Conservation (phyloP, 192 early-diverging fungal species). For the Coemansia sp. region DNA sequence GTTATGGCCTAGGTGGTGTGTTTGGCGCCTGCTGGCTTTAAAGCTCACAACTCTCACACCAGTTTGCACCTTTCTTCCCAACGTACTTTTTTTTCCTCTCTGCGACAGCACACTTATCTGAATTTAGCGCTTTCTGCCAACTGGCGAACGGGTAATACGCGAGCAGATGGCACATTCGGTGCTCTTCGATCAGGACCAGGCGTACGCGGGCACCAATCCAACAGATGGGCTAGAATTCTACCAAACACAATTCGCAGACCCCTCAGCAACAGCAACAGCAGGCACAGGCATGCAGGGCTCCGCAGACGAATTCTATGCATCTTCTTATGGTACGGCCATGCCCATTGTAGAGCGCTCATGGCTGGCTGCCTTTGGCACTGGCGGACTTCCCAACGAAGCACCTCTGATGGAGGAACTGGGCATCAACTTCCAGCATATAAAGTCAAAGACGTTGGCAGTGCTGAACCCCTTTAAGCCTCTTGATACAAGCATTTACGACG, state of each 20-base stretch:
- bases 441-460: constrained; percentile 79
- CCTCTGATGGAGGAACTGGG: constrained; percentile 95
- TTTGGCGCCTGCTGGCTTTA: no score
- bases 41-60: no score
- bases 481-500: constrained; percentile 87
- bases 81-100: not conserved
- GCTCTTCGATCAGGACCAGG: constrained; percentile 49
- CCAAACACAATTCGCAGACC: constrained; percentile 51
- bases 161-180: constrained; percentile 52
- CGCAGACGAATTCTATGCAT: constrained; percentile 50
- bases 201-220: constrained; percentile 23
- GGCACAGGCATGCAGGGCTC: constrained; percentile 31
- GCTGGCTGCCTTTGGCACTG: constrained; percentile 83
- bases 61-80: no score
- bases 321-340: constrained; percentile 48
- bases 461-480: constrained; percentile 79
- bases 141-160: not conserved
- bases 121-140: not conserved
- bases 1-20: no score
- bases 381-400: constrained; percentile 88
- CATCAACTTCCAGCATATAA: constrained; percentile 91
- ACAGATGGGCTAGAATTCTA: constrained; percentile 51
- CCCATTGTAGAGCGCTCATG: constrained; percentile 52
- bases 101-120: not conserved
- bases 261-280: constrained; percentile 19